Evolutionary conservation across 2,329 filamentous ascomycete genomes (phyloP).

Genomic region (Fusarium mangiferae): DNA sequence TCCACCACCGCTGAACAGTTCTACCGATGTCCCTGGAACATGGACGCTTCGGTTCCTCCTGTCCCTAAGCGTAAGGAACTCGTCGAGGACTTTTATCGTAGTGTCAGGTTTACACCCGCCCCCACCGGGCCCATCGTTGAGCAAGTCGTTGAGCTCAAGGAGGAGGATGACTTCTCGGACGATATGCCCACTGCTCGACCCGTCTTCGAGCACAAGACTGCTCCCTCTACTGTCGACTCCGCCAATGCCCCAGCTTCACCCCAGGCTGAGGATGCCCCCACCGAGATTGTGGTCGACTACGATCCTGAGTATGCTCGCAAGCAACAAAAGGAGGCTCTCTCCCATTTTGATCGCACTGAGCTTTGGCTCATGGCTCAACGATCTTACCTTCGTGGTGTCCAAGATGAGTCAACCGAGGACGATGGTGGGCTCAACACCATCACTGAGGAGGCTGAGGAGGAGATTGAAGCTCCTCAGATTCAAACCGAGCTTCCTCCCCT

Average conservation of each 20-base stretch:
- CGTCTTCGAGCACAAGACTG: conserved; percentile 46
- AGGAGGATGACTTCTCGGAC: conserved; percentile 60
- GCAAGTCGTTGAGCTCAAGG: conserved; percentile 70
- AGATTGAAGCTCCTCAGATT: conserved; percentile 41
- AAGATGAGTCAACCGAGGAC: conserved; percentile 54
- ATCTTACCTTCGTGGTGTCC: conserved; percentile 76
- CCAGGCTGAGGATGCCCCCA: conserved; percentile 65
- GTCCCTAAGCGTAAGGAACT: conserved; percentile 51
- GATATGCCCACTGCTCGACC: conserved; percentile 76
- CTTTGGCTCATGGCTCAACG: conserved; percentile 88
- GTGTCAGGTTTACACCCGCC: conserved; percentile 51
- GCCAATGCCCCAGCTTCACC: conserved; percentile 53
- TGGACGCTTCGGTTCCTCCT: conserved; percentile 51
- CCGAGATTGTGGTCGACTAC: conserved; percentile 75
- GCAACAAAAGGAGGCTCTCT: conserved; percentile 74
- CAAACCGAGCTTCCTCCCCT: conserved; percentile 41
- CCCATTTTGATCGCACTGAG: conserved; percentile 86
- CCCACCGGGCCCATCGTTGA: conserved; percentile 62
- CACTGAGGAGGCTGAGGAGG: conserved; percentile 48
- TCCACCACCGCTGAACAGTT: conserved; percentile 94
- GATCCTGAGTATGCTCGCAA: conserved; percentile 80
- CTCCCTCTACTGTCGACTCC: conserved; percentile 47
- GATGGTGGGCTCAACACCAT: conserved; percentile 52
- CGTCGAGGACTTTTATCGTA: conserved; percentile 53
- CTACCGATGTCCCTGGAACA: conserved; percentile 84